These are phyloP conservation scores for Globisporangium nodosum DNA, from an alignment of 352 stramenopile genomes.

Conservation along the genomic window DNA sequence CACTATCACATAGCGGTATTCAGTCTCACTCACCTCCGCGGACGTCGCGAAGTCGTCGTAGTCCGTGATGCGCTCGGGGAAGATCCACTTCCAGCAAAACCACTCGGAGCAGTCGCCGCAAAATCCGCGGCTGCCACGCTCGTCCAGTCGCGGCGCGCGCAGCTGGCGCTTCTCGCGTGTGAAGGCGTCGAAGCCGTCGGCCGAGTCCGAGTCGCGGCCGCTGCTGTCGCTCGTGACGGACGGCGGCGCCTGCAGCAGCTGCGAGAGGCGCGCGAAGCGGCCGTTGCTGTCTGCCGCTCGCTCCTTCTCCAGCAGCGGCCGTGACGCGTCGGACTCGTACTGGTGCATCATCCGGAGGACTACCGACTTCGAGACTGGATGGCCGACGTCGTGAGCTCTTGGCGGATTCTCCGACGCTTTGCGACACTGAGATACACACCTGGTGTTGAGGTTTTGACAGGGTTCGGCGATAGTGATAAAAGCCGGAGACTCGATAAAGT, in stretches of 20 bases:
- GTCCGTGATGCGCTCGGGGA: conserved; percentile 42
- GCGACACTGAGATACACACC: no score
- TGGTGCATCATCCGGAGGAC: neutral
- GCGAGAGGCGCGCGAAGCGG: conserved; percentile 12
- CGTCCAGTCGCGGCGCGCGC: neutral
- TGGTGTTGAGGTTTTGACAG: no score
- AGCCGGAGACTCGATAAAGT: no score
- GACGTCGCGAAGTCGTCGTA: conserved; percentile 66
- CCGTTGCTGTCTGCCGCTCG: conserved; percentile 1
- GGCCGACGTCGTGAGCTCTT: no score
- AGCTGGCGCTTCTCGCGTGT: neutral
- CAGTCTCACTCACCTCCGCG: conserved; percentile 26
- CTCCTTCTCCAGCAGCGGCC: conserved; percentile 39
- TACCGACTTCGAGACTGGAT: no score
- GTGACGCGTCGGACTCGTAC: conserved; percentile 41
- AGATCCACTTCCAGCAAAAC: conserved; percentile 63
- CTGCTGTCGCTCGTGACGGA: conserved; percentile 19
- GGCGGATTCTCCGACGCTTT: no score
- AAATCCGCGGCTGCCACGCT: conserved; percentile 8
- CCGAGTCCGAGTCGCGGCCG: conserved; percentile 1
- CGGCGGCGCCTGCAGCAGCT: conserved; percentile 6
- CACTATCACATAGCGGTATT: no score
- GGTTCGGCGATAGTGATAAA: no score
- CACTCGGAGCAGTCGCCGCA: conserved; percentile 27
- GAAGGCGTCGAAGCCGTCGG: conserved; percentile 6